Conservation (phyloP, 2,329 filamentous ascomycete species). For the Aspergillus neoniger region DNA sequence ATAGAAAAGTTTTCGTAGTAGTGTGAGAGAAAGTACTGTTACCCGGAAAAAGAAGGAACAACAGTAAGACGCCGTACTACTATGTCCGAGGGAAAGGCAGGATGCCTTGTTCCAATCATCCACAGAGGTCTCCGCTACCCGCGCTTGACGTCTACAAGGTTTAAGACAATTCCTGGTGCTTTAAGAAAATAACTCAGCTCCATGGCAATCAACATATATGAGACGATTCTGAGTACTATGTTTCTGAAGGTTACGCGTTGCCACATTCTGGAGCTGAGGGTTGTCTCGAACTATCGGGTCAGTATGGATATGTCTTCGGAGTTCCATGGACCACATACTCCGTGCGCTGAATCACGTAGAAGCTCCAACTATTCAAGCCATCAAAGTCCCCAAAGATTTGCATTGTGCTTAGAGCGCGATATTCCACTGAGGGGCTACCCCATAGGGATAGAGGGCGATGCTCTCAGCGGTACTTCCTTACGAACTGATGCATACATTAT, state of each 20-base stretch:
- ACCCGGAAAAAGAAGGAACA: not conserved
- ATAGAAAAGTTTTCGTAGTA: not conserved
- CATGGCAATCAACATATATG: constrained; percentile 1
- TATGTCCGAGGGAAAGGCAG: not conserved
- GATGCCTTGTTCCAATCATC: not conserved
- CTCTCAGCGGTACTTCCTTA: not conserved
- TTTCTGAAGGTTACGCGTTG: not conserved
- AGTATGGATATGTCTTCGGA: not conserved
- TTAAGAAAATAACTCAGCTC: not conserved
- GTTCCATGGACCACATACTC: not conserved
- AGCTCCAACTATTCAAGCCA: too few relatives aligned
- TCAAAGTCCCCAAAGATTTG: too few relatives aligned
- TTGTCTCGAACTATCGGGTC: not conserved
- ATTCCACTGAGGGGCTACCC: not conserved
- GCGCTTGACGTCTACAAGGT: not conserved
- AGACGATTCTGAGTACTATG: not conserved
- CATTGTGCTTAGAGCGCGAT: not conserved
- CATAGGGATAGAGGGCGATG: not conserved
- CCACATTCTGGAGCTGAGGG: not conserved
- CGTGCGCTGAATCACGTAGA: too few relatives aligned
- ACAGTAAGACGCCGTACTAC: not conserved
- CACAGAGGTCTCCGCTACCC: not conserved
- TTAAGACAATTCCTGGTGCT: not conserved
- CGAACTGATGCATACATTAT: not conserved
- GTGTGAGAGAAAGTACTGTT: not conserved